A percentile compares a stretch with the other conserved stretches of the same genome.
phyloP scores from a whole-genome alignment of 495 filamentous ascomycete genomes.

The Neurospora tetrasperma region DNA sequence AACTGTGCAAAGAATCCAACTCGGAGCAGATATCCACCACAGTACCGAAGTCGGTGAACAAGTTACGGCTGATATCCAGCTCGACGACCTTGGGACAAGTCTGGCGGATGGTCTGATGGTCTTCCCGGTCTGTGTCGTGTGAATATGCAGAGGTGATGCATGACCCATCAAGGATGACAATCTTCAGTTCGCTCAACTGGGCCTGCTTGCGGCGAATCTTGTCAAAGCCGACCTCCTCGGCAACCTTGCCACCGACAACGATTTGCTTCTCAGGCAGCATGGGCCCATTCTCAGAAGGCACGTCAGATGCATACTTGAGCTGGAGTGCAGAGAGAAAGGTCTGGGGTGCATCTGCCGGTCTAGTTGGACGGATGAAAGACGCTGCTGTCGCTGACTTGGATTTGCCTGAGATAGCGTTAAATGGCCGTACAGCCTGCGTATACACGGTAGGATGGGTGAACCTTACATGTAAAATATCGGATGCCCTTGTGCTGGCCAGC shows the following conservation, averaged over 20 bases:
- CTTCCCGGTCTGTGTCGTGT: conserved; percentile 19
- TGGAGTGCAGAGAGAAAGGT: conserved; percentile 71
- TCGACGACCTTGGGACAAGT: conserved; percentile 60
- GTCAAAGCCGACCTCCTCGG: conserved; percentile 92
- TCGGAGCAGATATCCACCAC: conserved; percentile 59
- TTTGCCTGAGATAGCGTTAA: conserved; percentile 36
- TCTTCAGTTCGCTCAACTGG: conserved; percentile 62
- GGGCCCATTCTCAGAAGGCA: conserved; percentile 13
- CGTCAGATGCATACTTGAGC: conserved; percentile 68
- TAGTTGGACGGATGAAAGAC: conserved; percentile 76
- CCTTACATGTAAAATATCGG: conserved; percentile 75
- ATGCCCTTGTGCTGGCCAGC: conserved; percentile 68
- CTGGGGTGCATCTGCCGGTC: conserved; percentile 52
- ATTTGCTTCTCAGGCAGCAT: conserved; percentile 37
- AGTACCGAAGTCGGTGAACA: conserved; percentile 56
- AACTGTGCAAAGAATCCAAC: conserved; percentile 47
- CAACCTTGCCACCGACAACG: conserved; percentile 69
- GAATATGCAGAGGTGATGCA: conserved; percentile 41
- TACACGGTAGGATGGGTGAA: not conserved
- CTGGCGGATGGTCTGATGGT: conserved; percentile 26
- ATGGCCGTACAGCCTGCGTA: too few species aligned
- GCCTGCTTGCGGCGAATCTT: conserved; percentile 76
- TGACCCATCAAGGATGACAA: conserved; percentile 72
- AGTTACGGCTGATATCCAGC: conserved; percentile 77
- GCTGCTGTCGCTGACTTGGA: conserved; percentile 58